phyloP scores from a whole-genome alignment of 805 yeast genomes.

The Starmerella apis region DNA sequence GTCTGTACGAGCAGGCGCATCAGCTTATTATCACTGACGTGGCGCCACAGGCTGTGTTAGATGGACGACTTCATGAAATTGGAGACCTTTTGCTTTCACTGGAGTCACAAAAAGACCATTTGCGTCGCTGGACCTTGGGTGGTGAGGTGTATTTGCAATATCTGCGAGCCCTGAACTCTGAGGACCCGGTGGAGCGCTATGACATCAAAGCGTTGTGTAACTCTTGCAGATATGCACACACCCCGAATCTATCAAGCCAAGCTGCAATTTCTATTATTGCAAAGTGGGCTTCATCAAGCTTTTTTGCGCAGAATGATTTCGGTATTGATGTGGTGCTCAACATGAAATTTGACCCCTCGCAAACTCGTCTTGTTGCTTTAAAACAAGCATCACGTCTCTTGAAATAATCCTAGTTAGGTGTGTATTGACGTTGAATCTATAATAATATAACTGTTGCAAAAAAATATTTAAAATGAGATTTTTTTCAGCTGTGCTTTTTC shows the following conservation, averaged over 20 bases:
- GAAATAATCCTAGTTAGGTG: not conserved
- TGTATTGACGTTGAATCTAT: not conserved
- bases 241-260: conserved; percentile 18
- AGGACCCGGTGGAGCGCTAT: not conserved
- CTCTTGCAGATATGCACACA: conserved; percentile 7
- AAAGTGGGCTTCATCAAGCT: conserved; percentile 24
- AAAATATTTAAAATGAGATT: not conserved
- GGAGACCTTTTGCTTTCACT: conserved; percentile 25
- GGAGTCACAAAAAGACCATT: conserved; percentile 15
- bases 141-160: conserved; percentile 34
- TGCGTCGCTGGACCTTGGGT: conserved; percentile 29
- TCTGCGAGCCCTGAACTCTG: conserved; percentile 9
- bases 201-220: conserved; percentile 5
- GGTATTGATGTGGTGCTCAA: conserved; percentile 10
- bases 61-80: conserved; percentile 32
- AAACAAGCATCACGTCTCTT: conserved; percentile 17
- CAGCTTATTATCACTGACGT: conserved; percentile 42
- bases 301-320: conserved; percentile 7
- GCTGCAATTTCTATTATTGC: conserved; percentile 28
- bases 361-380: conserved; percentile 16
- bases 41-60: conserved; percentile 63
- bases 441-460: not conserved
- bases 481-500: not conserved
- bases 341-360: conserved; percentile 21
- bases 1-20: conserved; percentile 54